These are phyloP conservation scores for Barnettozyma wickerhamii DNA, from an alignment of 805 yeast species.

Conservation along the genomic window DNA sequence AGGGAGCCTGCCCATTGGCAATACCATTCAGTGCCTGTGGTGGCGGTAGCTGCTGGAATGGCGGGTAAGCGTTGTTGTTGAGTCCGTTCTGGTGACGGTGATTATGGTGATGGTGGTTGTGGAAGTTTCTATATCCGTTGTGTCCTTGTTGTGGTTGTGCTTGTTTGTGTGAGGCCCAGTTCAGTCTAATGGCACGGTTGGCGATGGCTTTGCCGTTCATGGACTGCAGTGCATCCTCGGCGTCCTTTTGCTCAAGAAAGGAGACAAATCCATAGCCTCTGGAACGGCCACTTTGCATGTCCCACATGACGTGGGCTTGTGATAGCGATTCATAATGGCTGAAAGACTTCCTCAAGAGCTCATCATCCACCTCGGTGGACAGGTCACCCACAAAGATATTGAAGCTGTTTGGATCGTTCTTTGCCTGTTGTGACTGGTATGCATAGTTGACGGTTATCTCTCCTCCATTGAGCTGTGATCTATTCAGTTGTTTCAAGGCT, in stretches of 20 bases:
- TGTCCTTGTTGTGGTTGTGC: conserved; percentile 34
- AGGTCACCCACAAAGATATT: conserved; percentile 86
- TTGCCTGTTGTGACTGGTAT: conserved; percentile 70
- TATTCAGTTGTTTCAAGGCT: conserved; percentile 60
- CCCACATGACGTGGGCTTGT: conserved; percentile 97
- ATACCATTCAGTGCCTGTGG: conserved; percentile 1
- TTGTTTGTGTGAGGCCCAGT: conserved; percentile 86
- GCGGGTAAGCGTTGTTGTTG: conserved; percentile 1
- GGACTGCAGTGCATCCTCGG: conserved; percentile 63
- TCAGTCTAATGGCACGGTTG: conserved; percentile 76
- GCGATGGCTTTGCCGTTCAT: conserved; percentile 73
- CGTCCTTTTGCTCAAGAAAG: conserved; percentile 61
- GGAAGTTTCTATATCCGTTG: conserved; percentile 12
- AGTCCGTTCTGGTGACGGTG: conserved; percentile 8
- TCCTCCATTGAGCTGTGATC: conserved; percentile 47
- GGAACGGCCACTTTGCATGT: conserved; percentile 88
- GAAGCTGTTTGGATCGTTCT: conserved; percentile 47
- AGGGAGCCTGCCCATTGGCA: conserved; percentile 10
- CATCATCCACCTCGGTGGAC: conserved; percentile 79
- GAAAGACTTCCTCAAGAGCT: conserved; percentile 55
- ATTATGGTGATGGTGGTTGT: conserved; percentile 10
- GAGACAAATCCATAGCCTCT: conserved; percentile 91
- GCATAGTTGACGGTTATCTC: conserved; percentile 77
- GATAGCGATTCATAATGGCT: conserved; percentile 51
- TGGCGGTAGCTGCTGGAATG: conserved; percentile 4